phyloP scores from a whole-genome alignment of 352 stramenopile genomes.

The Phytopythium mirpurense region DNA sequence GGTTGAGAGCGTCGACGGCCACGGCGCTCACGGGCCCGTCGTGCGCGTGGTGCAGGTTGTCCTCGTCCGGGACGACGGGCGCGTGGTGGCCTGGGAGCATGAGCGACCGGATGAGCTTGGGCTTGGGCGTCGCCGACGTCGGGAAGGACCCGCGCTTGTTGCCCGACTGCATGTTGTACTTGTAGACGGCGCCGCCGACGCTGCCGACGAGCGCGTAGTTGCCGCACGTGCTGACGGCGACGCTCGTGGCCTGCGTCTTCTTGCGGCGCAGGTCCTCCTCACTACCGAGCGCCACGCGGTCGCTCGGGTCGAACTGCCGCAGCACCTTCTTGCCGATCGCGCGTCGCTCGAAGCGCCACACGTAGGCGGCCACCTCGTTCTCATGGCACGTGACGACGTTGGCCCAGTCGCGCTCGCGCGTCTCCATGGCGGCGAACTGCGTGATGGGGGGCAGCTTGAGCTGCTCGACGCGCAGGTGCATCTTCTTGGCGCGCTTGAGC shows the following conservation, averaged over 20 bases:
- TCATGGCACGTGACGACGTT: conserved; percentile 95
- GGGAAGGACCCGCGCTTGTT: conserved; percentile 89
- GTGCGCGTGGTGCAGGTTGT: conserved; percentile 40
- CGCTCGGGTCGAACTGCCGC: conserved; percentile 77
- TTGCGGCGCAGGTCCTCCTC: conserved; percentile 57
- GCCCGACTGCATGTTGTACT: conserved; percentile 96
- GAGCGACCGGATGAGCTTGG: conserved; percentile 60
- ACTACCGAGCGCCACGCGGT: conserved; percentile 51
- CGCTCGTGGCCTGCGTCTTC: conserved; percentile 61
- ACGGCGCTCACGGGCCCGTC: conserved; percentile 81
- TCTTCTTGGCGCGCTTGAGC: conserved; percentile 88
- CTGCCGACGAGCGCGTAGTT: conserved; percentile 94
- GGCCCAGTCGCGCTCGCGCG: conserved; percentile 85
- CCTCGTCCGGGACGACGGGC: conserved; percentile 27
- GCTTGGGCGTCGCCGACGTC: conserved; percentile 60
- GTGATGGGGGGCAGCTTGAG: conserved; percentile 91
- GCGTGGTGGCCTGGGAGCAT: conserved; percentile 40
- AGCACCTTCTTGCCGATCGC: conserved; percentile 93
- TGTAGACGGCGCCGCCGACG: conserved; percentile 88
- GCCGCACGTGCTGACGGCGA: conserved; percentile 88
- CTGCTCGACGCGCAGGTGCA: conserved; percentile 80
- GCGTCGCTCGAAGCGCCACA: conserved; percentile 91
- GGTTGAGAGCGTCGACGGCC: conserved; percentile 84
- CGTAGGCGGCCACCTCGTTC: conserved; percentile 90
- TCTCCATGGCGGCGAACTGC: conserved; percentile 90